Percentiles rank a stretch among this genome's conserved stretches.
phyloP scores from a whole-genome alignment of 225 moss, liverwort and hornwort genomes.

The Pseudoscleropodium purum region DNA sequence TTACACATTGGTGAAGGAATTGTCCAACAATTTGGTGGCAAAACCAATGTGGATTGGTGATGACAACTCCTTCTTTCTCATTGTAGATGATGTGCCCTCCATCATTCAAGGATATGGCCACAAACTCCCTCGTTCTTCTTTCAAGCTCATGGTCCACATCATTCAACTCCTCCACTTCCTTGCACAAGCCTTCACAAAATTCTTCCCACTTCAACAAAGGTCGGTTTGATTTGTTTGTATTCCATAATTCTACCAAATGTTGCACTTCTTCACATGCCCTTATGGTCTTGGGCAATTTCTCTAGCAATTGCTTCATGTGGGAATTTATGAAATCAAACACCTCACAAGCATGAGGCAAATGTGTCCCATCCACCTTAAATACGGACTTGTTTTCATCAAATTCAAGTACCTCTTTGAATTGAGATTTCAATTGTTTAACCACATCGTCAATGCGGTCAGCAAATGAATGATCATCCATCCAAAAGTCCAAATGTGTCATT shows the following conservation, averaged over 20 bases:
- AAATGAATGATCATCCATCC: neutral
- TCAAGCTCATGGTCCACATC: neutral
- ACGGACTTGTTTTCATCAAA: neutral
- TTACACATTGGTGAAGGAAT: neutral
- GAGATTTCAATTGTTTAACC: neutral
- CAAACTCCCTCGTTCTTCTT: neutral
- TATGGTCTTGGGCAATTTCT: neutral
- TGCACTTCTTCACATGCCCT: neutral
- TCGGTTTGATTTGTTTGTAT: neutral
- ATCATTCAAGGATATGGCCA: neutral
- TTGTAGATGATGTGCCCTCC: neutral
- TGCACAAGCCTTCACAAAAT: neutral
- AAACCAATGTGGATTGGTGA: slow-evolving; percentile 9
- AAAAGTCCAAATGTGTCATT: neutral
- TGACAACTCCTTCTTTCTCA: neutral
- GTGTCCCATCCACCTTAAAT: neutral
- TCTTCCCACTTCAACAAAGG: neutral
- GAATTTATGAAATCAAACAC: neutral
- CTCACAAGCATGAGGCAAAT: too few species aligned
- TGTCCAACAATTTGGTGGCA: neutral
- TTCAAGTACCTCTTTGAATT: neutral
- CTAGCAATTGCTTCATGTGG: neutral
- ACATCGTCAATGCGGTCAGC: neutral
- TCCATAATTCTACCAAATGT: neutral
- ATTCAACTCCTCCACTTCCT: neutral